phyloP scores from a whole-genome alignment of 2,329 filamentous ascomycete species.

The Coniochaeta sp. region DNA sequence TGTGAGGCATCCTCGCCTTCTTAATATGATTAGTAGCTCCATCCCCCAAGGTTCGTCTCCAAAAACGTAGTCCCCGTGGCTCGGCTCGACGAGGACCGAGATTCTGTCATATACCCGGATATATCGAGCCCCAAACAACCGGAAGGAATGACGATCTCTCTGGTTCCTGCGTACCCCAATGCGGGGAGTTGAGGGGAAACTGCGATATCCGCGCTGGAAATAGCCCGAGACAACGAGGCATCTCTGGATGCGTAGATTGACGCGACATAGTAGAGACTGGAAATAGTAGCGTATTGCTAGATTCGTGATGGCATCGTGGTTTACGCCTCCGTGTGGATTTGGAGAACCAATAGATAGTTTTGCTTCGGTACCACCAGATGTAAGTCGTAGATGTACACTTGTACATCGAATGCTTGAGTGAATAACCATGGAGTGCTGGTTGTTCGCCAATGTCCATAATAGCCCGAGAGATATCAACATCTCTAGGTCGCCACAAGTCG shows the following conservation, averaged over 20 bases:
- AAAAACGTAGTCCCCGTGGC: background rate
- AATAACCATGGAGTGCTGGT: no score
- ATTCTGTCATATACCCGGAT: background rate
- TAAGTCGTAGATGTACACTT: no score
- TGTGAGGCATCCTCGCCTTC: background rate
- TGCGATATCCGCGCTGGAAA: background rate
- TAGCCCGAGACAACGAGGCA: constrained; percentile 1
- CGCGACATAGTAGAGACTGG: background rate
- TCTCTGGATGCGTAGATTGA: no score
- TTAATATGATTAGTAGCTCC: background rate
- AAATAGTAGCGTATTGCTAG: no score
- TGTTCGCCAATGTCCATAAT: no score
- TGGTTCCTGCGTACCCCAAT: background rate
- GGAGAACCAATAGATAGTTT: no score
- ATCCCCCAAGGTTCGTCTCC: background rate
- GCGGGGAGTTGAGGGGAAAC: constrained; percentile 1
- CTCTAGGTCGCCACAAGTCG: no score
- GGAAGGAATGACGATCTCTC: background rate
- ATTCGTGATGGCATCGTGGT: no score
- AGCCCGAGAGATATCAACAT: no score
- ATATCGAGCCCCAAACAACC: background rate
- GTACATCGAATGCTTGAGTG: no score
- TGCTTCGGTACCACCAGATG: no score
- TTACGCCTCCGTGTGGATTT: no score
- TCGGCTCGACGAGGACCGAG: background rate